Evolutionary conservation across 2,329 filamentous ascomycete species (phyloP).

Genomic region (Pestalotiopsis sp.): DNA sequence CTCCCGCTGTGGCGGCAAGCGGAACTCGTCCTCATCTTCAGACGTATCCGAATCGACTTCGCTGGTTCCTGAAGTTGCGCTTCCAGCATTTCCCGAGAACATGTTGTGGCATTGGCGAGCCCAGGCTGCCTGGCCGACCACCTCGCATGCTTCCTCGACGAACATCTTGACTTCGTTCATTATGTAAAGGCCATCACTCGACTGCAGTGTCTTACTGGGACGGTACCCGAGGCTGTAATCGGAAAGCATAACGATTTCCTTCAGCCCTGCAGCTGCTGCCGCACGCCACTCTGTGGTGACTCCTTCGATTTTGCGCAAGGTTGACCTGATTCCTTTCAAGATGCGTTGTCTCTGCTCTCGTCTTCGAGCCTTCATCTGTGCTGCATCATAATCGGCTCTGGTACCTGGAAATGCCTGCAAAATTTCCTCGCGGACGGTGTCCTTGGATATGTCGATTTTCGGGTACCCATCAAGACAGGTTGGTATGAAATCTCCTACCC

Average conservation of each 20-base stretch:
- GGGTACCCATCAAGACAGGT: background rate
- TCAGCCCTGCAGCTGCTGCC: background rate
- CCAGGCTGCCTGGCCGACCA: background rate
- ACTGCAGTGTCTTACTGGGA: background rate
- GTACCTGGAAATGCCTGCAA: background rate
- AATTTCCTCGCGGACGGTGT: background rate
- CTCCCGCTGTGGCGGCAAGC: background rate
- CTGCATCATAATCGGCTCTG: background rate
- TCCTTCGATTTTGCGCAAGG: background rate
- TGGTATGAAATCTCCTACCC: background rate
- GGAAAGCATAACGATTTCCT: background rate
- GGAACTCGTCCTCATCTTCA: background rate
- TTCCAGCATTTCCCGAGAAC: background rate
- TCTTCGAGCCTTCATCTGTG: background rate
- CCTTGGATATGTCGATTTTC: background rate
- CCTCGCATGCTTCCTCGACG: background rate
- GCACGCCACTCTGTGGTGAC: background rate
- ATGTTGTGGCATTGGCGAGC: background rate
- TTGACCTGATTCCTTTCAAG: background rate
- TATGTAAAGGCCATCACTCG: background rate
- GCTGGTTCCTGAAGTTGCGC: background rate
- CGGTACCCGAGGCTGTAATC: background rate
- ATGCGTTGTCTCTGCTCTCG: background rate
- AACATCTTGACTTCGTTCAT: background rate
- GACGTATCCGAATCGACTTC: background rate